These are phyloP conservation scores for Metarhizium brunneum DNA, from an alignment of 2,329 filamentous ascomycete genomes.

Conservation along the genomic window DNA sequence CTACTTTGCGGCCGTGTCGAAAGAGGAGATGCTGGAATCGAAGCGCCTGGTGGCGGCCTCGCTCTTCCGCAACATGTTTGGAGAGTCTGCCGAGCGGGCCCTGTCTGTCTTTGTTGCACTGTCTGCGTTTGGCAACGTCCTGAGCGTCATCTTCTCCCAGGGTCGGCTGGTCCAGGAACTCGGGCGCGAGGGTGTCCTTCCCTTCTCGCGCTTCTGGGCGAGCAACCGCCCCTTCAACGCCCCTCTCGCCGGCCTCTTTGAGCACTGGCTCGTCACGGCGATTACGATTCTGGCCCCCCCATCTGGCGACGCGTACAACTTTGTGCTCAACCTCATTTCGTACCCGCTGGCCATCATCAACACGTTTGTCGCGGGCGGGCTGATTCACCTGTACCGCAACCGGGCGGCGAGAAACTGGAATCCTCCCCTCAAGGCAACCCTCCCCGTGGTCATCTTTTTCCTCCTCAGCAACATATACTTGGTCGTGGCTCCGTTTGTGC, in stretches of 20 bases:
- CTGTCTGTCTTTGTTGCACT: constrained; percentile 58
- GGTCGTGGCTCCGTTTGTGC: constrained; percentile 49
- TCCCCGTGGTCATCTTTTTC: constrained; percentile 49
- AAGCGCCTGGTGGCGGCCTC: constrained; percentile 43
- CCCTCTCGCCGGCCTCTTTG: constrained; percentile 50
- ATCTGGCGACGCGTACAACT: constrained; percentile 58
- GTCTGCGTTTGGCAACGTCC: constrained; percentile 58
- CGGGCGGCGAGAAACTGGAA: constrained; percentile 39
- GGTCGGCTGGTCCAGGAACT: constrained; percentile 58
- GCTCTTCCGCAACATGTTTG: constrained; percentile 48
- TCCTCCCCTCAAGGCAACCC: constrained; percentile 44
- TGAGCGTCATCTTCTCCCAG: constrained; percentile 60
- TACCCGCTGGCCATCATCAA: constrained; percentile 54
- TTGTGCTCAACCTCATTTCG: constrained; percentile 52
- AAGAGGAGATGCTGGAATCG: constrained; percentile 41
- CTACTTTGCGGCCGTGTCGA: constrained; percentile 52
- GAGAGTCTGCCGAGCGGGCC: constrained; percentile 43
- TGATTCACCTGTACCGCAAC: constrained; percentile 44
- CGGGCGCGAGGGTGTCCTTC: constrained; percentile 56
- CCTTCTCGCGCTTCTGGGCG: constrained; percentile 52
- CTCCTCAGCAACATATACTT: constrained; percentile 52
- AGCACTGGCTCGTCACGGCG: constrained; percentile 55
- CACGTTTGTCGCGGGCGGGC: constrained; percentile 41
- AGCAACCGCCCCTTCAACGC: constrained; percentile 56
- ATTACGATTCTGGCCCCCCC: constrained; percentile 60